Conservation (phyloP, 225 moss, liverwort and hornwort species). For the Antitrichia curtipendula region DNA sequence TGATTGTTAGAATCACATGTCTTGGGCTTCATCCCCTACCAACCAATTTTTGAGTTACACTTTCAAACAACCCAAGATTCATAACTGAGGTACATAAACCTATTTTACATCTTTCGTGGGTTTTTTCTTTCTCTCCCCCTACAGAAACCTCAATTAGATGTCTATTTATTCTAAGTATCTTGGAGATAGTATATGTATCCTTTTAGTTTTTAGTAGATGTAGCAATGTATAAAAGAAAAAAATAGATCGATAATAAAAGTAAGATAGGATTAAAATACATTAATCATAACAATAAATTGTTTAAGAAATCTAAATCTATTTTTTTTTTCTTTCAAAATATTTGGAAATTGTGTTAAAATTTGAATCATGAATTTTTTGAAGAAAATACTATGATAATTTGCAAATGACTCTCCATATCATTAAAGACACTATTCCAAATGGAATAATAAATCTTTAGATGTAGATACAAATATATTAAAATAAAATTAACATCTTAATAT, state of each 20-base stretch:
- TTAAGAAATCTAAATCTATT: not conserved
- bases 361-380: not conserved
- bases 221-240: not conserved
- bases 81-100: too few relatives aligned
- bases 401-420: not conserved
- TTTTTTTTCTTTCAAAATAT: not conserved
- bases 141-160: not conserved
- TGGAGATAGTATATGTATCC: not conserved
- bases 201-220: not conserved
- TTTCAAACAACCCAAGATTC: rapidly evolving
- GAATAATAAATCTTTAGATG: not conserved
- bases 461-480: not conserved
- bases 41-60: not conserved
- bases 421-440: not conserved
- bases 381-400: rapidly evolving
- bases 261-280: not conserved
- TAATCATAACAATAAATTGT: rapidly evolving
- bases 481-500: not conserved
- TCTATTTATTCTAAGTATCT: not conserved
- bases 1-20: too few relatives aligned
- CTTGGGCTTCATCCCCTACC: rapidly evolving
- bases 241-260: not conserved
- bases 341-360: not conserved
- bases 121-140: rapidly evolving
- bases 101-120: not conserved